Conservation (phyloP, 257 asterid species). For the Catharanthus roseus region DNA sequence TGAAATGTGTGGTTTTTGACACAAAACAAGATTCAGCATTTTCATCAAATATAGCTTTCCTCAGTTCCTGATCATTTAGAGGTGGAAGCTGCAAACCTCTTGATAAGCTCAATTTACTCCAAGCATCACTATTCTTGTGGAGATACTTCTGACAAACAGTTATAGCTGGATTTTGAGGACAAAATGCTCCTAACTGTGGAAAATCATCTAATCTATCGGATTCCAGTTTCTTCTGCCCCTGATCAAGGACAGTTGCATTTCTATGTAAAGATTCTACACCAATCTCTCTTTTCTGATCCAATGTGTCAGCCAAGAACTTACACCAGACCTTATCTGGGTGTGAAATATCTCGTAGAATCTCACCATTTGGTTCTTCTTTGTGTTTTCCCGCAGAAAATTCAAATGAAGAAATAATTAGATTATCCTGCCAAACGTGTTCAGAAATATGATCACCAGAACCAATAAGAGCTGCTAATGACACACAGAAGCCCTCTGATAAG, state of each 20-base stretch:
- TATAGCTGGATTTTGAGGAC: constrained; percentile 75
- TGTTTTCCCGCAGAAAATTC: constrained; percentile 25
- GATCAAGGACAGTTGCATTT: constrained; percentile 23
- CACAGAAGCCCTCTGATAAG: constrained; percentile 83
- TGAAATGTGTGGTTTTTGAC: constrained; percentile 48
- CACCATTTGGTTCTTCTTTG: constrained; percentile 24
- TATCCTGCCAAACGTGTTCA: constrained; percentile 48
- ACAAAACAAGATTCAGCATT: constrained; percentile 27
- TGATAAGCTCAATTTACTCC: constrained; percentile 72
- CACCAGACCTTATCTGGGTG: constrained; percentile 56
- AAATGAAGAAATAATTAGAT: constrained; percentile 33
- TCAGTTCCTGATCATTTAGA: constrained; percentile 68
- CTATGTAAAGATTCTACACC: constrained; percentile 21
- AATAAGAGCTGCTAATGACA: constrained; percentile 72
- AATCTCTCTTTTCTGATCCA: constrained; percentile 36
- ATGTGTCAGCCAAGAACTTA: constrained; percentile 55
- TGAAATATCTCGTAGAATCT: constrained; percentile 22
- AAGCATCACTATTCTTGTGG: constrained; percentile 46
- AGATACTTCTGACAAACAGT: constrained; percentile 59
- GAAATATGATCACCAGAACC: constrained; percentile 72
- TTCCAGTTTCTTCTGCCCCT: constrained; percentile 22
- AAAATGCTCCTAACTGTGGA: constrained; percentile 28
- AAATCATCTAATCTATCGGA: constrained; percentile 23
- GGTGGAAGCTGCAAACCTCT: constrained; percentile 72
- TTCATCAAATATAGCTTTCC: constrained; percentile 61